Base-by-base conservation (phyloP, 805 yeast species). In the Monosporozyma aerobia region DNA sequence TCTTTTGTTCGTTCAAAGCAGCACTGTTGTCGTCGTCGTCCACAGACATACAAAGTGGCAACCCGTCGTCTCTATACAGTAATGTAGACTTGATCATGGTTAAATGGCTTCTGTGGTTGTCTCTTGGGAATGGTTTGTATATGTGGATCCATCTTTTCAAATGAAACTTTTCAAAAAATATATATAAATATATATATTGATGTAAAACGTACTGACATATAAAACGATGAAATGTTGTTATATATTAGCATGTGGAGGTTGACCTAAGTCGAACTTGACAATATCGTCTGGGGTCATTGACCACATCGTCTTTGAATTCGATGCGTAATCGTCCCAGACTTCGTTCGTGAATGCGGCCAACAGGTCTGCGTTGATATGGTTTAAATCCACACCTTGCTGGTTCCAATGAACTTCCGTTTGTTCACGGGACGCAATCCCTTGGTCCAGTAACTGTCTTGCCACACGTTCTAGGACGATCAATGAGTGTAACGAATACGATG, bases 11-110 rank as follows among this genome's bases (percentile, higher is more conserved):
- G 25, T 74, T 63, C 46, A 92, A 73, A 3, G 74, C 73, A 0
- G 82, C 74, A 56, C 78, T 81, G 35, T 37, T 54, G 40, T 77
- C 75, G 56, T 86, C 90, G 57, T 84, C 87, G 65, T 92, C 98
- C 11, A 88, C 90, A 1, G 96, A 86, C 6, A 96, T 96, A 54
- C 95, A 82, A 52, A 92, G 75, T 30, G 99, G 98, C 49, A 94
- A 81, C 90, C 85, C 83, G 62, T 83, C 88, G 51, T 77, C 78
- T 60, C 88, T 73, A 64, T 79, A 82, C 22, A 83, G 79, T 48
- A 83, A 69, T 0, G 89, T 83, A 1, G 88, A 82, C 60, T 77
- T 77, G 57, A 83, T 85, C 88, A 83, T 81, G 27, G 33, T 37
- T 2, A 23, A 33, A 23, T 19, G 19, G 19, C 19, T 19, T 19